Percentiles rank a stretch among this genome's conserved stretches.
Evolutionary conservation across 2,329 filamentous ascomycete genomes (phyloP).

Genomic region (Diaporthe vaccinii): DNA sequence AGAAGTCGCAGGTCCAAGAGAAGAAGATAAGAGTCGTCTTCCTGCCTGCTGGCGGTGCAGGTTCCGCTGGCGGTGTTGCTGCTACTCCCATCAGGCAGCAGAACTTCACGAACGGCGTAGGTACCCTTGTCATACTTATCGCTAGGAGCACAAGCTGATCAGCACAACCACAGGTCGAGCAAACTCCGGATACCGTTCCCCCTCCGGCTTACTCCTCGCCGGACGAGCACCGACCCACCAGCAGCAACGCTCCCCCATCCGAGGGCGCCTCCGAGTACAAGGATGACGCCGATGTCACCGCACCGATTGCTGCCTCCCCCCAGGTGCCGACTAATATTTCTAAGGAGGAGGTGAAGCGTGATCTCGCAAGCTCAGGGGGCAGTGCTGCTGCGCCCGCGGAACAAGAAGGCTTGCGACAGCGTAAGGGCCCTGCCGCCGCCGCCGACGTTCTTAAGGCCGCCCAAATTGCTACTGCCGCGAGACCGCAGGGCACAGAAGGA

Average conservation of each 20-base stretch:
- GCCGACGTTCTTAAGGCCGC: constrained; percentile 52
- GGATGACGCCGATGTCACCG: constrained; percentile 42
- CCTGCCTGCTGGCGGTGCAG: constrained; percentile 73
- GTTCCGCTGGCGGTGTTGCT: constrained; percentile 46
- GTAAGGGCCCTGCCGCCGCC: constrained; percentile 68
- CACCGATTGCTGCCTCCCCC: constrained; percentile 43
- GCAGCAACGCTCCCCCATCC: constrained; percentile 41
- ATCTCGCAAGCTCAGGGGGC: constrained; percentile 74
- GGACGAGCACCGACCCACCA: constrained; percentile 44
- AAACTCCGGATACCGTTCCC: constrained; percentile 49
- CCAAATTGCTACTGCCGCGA: constrained; percentile 63
- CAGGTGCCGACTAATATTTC: constrained; percentile 43
- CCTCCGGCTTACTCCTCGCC: constrained; percentile 52
- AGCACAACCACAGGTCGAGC: constrained; percentile 46
- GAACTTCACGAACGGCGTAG: constrained; percentile 48
- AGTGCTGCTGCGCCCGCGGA: constrained; percentile 78
- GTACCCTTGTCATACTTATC: constrained; percentile 30
- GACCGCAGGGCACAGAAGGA: constrained; percentile 74
- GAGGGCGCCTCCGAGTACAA: constrained; percentile 43
- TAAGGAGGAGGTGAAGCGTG: constrained; percentile 48
- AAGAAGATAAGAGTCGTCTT: constrained; percentile 96
- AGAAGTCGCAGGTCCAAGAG: constrained; percentile 86
- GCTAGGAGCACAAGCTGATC: constrained; percentile 21
- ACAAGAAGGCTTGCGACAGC: constrained; percentile 82
- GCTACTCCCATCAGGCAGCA: constrained; percentile 49